Conservation (phyloP, 192 early-diverging fungal species). For the Piromyces sp. region DNA sequence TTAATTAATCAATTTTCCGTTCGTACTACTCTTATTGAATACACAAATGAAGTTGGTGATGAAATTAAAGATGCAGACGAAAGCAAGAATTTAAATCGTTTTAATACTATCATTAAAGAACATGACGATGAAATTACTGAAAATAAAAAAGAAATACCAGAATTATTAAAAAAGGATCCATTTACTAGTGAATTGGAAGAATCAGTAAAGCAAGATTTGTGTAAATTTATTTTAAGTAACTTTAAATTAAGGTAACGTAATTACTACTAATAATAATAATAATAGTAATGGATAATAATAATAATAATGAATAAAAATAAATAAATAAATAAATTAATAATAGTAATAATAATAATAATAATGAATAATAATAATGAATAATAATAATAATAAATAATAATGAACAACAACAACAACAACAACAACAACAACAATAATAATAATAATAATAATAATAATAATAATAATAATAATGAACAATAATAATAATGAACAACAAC, state of each 20-base stretch:
- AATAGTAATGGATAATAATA: no score
- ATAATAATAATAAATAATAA: no score
- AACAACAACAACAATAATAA: no score
- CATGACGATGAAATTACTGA: neutral
- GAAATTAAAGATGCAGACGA: neutral
- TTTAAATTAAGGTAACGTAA: conserved; percentile 47
- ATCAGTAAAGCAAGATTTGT: neutral
- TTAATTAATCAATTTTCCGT: neutral
- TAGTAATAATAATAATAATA: no score
- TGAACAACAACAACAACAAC: no score
- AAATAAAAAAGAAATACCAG: neutral
- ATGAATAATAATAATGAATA: no score
- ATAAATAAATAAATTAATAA: no score
- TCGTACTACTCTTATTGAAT: neutral
- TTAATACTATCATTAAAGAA: neutral
- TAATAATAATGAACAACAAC: no score
- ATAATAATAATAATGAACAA: no score
- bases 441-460: no score
- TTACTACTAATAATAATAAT: no score
- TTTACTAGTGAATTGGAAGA: neutral
- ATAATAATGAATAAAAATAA: no score
- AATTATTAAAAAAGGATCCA: neutral
- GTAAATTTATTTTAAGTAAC: conserved; percentile 33
- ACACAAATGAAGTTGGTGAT: neutral
- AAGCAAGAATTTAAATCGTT: neutral